These are phyloP conservation scores for Collybiopsis luxurians DNA, from an alignment of 768 basidiomycete genomes.

Conservation along the genomic window DNA sequence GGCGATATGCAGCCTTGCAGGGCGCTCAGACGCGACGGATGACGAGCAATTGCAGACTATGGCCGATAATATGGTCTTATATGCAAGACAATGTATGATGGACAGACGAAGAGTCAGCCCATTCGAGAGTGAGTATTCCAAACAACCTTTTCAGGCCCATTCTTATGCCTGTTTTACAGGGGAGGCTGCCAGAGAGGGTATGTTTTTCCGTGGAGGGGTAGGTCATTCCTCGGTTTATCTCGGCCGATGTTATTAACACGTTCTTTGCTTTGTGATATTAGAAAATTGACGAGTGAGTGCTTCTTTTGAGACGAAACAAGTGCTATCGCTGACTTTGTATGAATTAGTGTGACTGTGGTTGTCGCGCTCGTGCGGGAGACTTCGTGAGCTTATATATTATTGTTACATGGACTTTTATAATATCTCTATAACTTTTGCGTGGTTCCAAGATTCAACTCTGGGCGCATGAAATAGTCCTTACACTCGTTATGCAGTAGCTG, in stretches of 20 bases:
- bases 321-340: constrained; percentile 1
- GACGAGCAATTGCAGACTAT: constrained; percentile 64
- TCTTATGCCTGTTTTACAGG: constrained; percentile 30
- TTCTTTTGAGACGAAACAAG: constrained; percentile 5
- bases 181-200: constrained; percentile 63
- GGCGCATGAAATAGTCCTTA: no score
- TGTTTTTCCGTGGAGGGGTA: constrained; percentile 71
- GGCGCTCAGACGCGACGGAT: constrained; percentile 54
- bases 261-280: constrained; percentile 23
- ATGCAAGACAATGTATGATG: constrained; percentile 68
- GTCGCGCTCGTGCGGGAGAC: constrained; percentile 69
- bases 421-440: no score
- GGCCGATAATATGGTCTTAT: constrained; percentile 70
- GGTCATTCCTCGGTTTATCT: constrained; percentile 26
- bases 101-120: constrained; percentile 65
- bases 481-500: no score
- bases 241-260: constrained; percentile 1
- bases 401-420: neutral
- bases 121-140: constrained; percentile 60
- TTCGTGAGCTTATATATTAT: constrained; percentile 23
- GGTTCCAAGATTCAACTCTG: no score
- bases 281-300: constrained; percentile 80
- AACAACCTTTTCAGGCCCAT: neutral
- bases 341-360: constrained; percentile 63
- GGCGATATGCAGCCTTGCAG: constrained; percentile 65